These are phyloP conservation scores for Galium porrigens DNA, from an alignment of 305 asterid genomes.

Conservation along the genomic window DNA sequence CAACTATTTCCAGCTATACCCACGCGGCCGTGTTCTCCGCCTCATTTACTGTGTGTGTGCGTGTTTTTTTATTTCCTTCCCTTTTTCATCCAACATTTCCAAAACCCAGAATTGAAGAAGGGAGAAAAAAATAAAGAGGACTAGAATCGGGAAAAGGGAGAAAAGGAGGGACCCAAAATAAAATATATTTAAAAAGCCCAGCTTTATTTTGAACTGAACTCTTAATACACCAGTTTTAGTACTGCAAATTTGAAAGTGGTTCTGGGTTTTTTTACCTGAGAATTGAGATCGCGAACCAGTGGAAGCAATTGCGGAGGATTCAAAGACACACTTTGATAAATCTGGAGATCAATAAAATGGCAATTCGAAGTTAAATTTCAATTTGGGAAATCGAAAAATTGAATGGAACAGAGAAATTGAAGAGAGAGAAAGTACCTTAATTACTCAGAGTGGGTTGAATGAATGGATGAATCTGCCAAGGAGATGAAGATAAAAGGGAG, in stretches of 20 bases:
- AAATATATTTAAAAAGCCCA: slow-evolving; percentile 1
- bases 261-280: slow-evolving; percentile 11
- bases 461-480: slow-evolving; percentile 2
- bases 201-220: slow-evolving; percentile 7
- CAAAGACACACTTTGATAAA: not conserved
- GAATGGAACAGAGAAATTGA: not conserved
- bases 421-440: not conserved
- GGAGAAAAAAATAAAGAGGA: not conserved
- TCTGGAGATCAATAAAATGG: not conserved
- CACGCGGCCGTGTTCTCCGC: slow-evolving; percentile 17
- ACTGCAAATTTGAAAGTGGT: not conserved
- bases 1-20: slow-evolving; percentile 16
- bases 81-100: not conserved
- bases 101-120: not conserved
- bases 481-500: slow-evolving; percentile 1
- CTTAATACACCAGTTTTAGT: not conserved
- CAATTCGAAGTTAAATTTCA: no score
- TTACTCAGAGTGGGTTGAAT: not conserved
- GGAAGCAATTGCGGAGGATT: not conserved
- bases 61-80: not conserved
- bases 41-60: not conserved
- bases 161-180: not conserved
- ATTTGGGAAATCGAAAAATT: not conserved
- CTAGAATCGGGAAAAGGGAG: not conserved
- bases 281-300: not conserved